phyloP scores from a whole-genome alignment of 2,329 filamentous ascomycete species.

The Fusarium falciforme region DNA sequence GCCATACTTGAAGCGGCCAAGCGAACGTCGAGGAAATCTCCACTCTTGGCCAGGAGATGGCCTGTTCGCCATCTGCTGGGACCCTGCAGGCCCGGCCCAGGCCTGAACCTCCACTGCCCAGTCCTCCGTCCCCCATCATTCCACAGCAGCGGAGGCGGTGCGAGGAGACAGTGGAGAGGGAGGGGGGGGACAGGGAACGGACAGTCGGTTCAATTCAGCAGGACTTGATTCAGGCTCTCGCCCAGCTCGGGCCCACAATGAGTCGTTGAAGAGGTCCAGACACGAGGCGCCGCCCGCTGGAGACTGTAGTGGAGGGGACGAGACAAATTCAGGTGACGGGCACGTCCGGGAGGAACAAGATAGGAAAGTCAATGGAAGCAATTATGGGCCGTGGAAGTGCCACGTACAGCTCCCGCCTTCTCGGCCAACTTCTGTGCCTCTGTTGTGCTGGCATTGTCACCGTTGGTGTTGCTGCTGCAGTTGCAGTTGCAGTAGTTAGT shows the following conservation, averaged over 20 bases:
- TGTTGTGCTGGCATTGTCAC: not conserved
- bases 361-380: not conserved
- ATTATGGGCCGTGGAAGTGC: not conserved
- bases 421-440: not conserved
- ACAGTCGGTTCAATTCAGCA: constrained; percentile 14
- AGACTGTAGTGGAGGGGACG: not conserved
- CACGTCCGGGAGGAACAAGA: not conserved
- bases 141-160: constrained; percentile 32
- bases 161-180: not conserved
- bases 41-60: constrained; percentile 7
- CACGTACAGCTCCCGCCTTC: not conserved
- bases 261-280: not conserved
- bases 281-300: not conserved
- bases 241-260: not conserved
- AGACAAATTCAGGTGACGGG: not conserved
- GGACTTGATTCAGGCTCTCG: constrained; percentile 21
- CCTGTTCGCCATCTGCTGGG: constrained; percentile 14
- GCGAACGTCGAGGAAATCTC: not conserved
- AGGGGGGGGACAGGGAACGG: constrained; percentile 7
- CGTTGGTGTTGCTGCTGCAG: not conserved
- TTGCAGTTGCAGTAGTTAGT: not conserved
- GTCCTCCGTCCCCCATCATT: constrained; percentile 9
- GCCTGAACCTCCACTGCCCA: not conserved
- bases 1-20: constrained; percentile 5
- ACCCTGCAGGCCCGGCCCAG: constrained; percentile 1